These are phyloP conservation scores for Ceratocystis huliohia DNA, from an alignment of 2,329 filamentous ascomycete genomes.

Conservation along the genomic window DNA sequence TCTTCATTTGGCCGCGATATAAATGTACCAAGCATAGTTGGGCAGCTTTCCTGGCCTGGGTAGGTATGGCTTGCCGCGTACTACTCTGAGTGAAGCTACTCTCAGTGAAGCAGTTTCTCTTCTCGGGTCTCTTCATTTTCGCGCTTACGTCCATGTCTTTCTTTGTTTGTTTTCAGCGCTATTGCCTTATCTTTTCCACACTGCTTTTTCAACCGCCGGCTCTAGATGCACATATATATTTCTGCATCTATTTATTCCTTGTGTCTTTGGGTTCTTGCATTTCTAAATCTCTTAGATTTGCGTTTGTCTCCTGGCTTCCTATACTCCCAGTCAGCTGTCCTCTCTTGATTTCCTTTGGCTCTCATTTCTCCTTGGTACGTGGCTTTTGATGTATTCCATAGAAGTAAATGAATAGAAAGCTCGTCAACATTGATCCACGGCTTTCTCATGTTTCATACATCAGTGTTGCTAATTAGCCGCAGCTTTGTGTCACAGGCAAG, in stretches of 20 bases:
- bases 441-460: background rate
- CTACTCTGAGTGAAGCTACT: no score
- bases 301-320: background rate
- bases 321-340: background rate
- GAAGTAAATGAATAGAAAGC: background rate
- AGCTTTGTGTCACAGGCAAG: background rate
- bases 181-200: background rate
- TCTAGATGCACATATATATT: background rate
- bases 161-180: background rate
- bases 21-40: background rate
- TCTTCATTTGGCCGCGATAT: background rate
- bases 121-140: background rate
- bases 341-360: background rate
- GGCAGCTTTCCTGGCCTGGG: background rate
- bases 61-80: no score
- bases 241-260: background rate
- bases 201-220: background rate
- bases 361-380: background rate
- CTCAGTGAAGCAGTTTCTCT: no score
- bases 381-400: background rate
- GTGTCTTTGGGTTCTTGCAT: background rate
- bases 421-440: background rate
- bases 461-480: background rate
- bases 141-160: background rate
- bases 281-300: background rate